These are phyloP conservation scores for Hanseniaspora taiwanica DNA, from an alignment of 805 yeast genomes.

Conservation along the genomic window DNA sequence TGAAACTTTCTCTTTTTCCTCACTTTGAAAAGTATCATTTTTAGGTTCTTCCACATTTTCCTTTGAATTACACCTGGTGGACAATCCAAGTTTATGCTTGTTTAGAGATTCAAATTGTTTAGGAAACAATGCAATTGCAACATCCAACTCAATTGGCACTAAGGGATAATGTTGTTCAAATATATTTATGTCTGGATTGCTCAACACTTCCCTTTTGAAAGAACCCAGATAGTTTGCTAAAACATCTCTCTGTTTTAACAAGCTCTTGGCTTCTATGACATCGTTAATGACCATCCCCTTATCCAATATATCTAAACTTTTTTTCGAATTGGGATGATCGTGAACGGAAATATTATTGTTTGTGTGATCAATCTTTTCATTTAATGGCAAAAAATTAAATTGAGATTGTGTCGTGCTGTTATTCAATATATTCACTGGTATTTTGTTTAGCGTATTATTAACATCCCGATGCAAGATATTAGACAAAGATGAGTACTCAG, in stretches of 20 bases:
- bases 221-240: constrained; percentile 20
- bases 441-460: constrained; percentile 16
- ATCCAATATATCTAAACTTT: too few relatives aligned
- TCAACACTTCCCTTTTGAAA: constrained; percentile 14
- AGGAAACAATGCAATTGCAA: too few relatives aligned
- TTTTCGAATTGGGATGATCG: too few relatives aligned
- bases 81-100: too few relatives aligned
- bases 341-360: too few relatives aligned
- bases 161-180: constrained; percentile 21
- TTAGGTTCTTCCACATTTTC: not conserved
- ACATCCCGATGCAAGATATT: constrained; percentile 35
- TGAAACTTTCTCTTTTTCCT: too few relatives aligned
- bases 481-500: constrained; percentile 59
- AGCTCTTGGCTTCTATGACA: too few relatives aligned
- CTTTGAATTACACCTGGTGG: too few relatives aligned
- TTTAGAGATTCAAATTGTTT: too few relatives aligned
- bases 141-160: constrained; percentile 13
- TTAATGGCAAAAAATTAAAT: not conserved
- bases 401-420: constrained; percentile 4
- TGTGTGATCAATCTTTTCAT: too few relatives aligned
- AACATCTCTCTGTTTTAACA: too few relatives aligned
- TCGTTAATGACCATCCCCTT: too few relatives aligned
- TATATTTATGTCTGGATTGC: constrained; percentile 14
- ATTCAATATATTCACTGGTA: constrained; percentile 15
- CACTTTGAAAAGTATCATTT: not conserved